Percentiles rank a stretch among this genome's conserved stretches.
Conservation (phyloP, 1,139 yeast genomes). For the Magnusiomyces tetraspermus region DNA sequence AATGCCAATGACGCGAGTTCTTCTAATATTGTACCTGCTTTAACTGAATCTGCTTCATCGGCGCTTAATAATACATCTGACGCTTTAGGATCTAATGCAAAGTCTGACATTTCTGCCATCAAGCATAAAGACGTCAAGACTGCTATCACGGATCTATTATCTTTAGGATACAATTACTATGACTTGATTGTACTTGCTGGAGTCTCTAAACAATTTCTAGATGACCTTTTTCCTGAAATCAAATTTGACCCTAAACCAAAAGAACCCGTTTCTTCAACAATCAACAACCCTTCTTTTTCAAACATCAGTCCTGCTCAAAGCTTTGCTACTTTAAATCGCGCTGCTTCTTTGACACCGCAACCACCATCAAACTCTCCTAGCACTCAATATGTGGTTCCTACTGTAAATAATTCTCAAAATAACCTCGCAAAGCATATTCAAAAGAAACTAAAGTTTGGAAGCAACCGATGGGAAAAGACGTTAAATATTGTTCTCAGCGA, state of each 20-base stretch:
- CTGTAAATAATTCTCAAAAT: not conserved
- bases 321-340: not conserved
- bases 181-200: slow-evolving; percentile 2
- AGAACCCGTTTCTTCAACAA: not conserved
- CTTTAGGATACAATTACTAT: slow-evolving; percentile 1
- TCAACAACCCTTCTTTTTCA: not conserved
- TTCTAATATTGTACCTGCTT: too few species aligned
- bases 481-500: slow-evolving; percentile 2
- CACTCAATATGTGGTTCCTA: not conserved
- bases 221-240: not conserved
- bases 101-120: not conserved
- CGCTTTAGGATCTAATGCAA: not conserved
- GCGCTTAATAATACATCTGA: not conserved
- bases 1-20: not conserved
- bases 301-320: not conserved
- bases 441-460: slow-evolving; percentile 1
- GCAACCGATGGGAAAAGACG: not conserved
- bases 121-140: not conserved
- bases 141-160: not conserved
- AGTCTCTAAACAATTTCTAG: not conserved
- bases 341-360: not conserved
- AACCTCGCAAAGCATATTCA: not conserved
- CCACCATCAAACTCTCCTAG: not conserved
- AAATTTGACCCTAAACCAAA: not conserved
- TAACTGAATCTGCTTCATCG: too few species aligned